Evolutionary conservation across 208 protist species (phyloP), one percentile per base, ranked within the genome.

Genomic region (Acanthamoeba royreba): DNA sequence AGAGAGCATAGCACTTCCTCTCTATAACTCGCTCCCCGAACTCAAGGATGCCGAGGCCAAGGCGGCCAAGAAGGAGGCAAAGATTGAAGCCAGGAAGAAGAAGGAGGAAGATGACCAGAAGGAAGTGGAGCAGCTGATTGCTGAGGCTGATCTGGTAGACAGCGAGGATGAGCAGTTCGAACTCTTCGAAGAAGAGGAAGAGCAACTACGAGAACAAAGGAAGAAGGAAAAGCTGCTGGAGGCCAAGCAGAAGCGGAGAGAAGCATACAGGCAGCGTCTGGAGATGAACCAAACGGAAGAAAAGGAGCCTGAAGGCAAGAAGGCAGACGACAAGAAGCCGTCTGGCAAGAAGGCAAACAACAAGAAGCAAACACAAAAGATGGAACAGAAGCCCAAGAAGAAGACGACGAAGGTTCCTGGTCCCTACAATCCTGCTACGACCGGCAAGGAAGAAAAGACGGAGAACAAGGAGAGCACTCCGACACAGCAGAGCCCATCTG

Each of bases 1-100:
- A 46, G 45, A 94, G 25, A 95, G 93, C 15, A 53, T 95, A 13
- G 92, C 96, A 9, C 92, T 97, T 25, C 96, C 94, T 49, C 88
- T 97, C 58, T 97, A 94, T 63, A 81, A 81, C 69, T 81, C 69
- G 38, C 69, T 81, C 9, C 69, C 69, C 25, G 69, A 81, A 38
- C 69, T 47, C 25, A 17, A 38, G 25, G 69, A 81, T 22, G 42
- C 33, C 38, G 19, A 81, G 0, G 42, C 9, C 35, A 25, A 38
- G 69, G 38, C 33, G 69, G 38, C 33, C 38, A 46, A 81, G 69
- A 40, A 81, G 69, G 33, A 17, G 25, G 45, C 25, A 31, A 81
- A 81, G 69, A 31, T 43, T 22, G 15, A 17, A 22, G 69, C 22
- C 42, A 17, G 11, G 17, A 22, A 5, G 11, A 31, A 35, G 38